Base-by-base conservation (phyloP, 805 yeast genomes). In the Lipomyces lipofer region DNA sequence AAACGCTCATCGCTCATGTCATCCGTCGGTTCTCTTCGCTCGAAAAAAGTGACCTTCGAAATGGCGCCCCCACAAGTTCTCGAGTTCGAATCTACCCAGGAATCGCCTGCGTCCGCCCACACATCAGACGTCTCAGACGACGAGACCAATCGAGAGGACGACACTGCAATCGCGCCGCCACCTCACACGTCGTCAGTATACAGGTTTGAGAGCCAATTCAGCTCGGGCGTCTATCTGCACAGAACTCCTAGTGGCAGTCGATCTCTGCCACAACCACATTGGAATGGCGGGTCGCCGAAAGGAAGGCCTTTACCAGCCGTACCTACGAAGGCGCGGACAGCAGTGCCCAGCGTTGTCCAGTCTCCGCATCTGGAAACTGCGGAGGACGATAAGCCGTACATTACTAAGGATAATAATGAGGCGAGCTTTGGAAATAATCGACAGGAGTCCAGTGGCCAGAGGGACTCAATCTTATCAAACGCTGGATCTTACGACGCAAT, bases 31-130 rank as follows among this genome's bases (percentile, higher is more conserved):
- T 58, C 59, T 10, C 32, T 54, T 12, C 21, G 56, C 7, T 38
- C 46, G 2, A 58, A 58, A 39, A 58, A 58, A 36, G 62, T 58
- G 8, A 58, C 62, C 10, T 58, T 58, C 39, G 62, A 58, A 30
- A 54, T 51, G 56, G 53, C 62, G 27, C 62, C 62, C 6, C 62
- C 62, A 9, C 53, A 54, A 36, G 56, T 58, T 8, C 33, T 45
- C 15, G 62, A 58, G 33, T 58, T 58, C 43, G 62, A 58, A 19
- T 9, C 60, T 2, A 28, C 43, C 9, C 47, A 30, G 10, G 56
- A 54, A 9, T 35, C 53, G 8, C 43, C 47, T 3, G 27, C 25
- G 6, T 9, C 29, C n/a, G 29, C 21, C n/a, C 17, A 35, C 12
- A 30, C 13, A 12, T 48, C 51, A 12, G 49, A 33, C 19, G 15